These are phyloP conservation scores for Tuber indicum DNA, from an alignment of 495 filamentous ascomycete species.

Conservation along the genomic window DNA sequence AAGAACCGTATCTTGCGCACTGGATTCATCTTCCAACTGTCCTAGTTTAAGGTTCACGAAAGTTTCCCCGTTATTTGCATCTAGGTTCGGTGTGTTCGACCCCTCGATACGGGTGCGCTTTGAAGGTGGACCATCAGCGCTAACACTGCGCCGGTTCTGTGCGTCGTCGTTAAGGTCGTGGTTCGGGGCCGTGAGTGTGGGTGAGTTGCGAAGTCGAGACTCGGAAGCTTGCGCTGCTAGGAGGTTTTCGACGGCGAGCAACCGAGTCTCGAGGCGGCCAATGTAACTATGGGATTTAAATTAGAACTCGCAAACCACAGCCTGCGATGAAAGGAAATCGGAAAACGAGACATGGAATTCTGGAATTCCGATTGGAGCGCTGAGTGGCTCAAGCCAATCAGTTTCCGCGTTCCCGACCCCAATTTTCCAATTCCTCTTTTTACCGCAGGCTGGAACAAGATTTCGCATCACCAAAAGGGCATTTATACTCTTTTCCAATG, in stretches of 20 bases:
- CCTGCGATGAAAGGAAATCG: too few relatives aligned
- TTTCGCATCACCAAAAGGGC: neutral
- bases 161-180: constrained; percentile 22
- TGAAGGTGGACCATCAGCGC: neutral
- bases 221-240: constrained; percentile 37
- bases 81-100: constrained; percentile 7
- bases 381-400: too few relatives aligned
- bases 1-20: constrained; percentile 42
- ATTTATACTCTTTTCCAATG: constrained; percentile 46
- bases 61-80: constrained; percentile 36
- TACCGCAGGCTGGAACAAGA: neutral
- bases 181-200: constrained; percentile 23
- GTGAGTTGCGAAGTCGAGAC: neutral
- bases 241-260: constrained; percentile 39
- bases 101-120: constrained; percentile 6
- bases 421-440: too few relatives aligned
- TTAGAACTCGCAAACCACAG: neutral
- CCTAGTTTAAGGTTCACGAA: constrained; percentile 35
- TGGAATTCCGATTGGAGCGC: too few relatives aligned
- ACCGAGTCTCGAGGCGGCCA: constrained; percentile 37
- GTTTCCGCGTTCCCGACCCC: too few relatives aligned
- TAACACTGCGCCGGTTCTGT: neutral
- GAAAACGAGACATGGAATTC: too few relatives aligned
- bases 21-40: constrained; percentile 38
- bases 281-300: constrained; percentile 29